Base-by-base conservation (phyloP, 2,329 filamentous ascomycete species). In the Penicillium sp. region DNA sequence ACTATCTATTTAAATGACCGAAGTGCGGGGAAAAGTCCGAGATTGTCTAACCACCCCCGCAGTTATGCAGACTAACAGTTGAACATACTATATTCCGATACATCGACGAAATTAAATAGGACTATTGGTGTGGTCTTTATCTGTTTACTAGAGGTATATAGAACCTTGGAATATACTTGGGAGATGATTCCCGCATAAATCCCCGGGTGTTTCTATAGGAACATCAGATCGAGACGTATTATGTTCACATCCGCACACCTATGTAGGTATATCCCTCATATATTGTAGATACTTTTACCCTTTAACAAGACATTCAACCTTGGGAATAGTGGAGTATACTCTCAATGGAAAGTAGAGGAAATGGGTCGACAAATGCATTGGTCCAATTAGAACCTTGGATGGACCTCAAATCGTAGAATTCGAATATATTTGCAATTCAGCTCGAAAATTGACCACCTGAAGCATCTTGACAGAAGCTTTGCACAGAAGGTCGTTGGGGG, bases 401-500 rank as follows among this genome's bases (percentile, higher is more conserved):
- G n/a, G n/a, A n/a, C 20, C 8, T 26, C 24, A 26, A 26, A 18
- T 29, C 42, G 2, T 26, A 26, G 8, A 26, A 26, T n/a, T 24
- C 40, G 20, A 34, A 32, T 46, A 46, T 34, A 34, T 29, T 18
- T 34, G 5, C 18, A 34, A 22, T 32, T 22, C 26, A 8, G 5
- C 24, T 16, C 29, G 9, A 3, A 34, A 34, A 22, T 14, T 4
- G 24, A n/a, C 3, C 29, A 34, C 7, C 18, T 14, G 10, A 22
- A 35, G 9, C 18, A 32, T 46, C 14, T 45, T 44, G 26, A 20
- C 13, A 35, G 13, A 48, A 48, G 14, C 9, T 52, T 55, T 56
- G 18, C 51, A 52, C 42, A 56, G n/a, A 40, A 57, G 85, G 75
- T 64, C 84, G 83, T 85, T 84, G 55, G 82, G 53, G 29, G 40